Evolutionary conservation across 2,329 filamentous ascomycete species (phyloP).

Genomic region (Chaetomiaceae sp.): DNA sequence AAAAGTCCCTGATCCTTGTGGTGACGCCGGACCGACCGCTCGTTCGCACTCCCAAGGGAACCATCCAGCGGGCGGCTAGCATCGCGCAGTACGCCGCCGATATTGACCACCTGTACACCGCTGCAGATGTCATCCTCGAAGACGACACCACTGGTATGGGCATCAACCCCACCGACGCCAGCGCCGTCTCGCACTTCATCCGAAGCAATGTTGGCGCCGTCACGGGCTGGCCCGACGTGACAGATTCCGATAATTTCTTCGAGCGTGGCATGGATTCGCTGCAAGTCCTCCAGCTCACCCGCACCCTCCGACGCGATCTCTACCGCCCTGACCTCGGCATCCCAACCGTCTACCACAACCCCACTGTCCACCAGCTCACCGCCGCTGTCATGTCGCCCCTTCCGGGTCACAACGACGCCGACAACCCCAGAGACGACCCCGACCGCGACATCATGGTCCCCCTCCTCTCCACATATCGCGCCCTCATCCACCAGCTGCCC

Average conservation of each 20-base stretch:
- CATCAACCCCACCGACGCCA: neutral
- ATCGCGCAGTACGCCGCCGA: neutral
- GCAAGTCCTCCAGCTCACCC: neutral
- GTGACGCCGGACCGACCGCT: neutral
- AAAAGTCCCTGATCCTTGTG: neutral
- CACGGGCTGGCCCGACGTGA: neutral
- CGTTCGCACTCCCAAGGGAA: neutral
- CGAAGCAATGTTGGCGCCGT: neutral
- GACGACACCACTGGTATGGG: neutral
- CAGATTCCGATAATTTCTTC: neutral
- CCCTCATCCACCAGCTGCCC: neutral
- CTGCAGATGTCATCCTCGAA: neutral
- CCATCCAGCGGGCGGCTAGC: neutral
- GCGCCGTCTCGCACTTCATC: neutral
- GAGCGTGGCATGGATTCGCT: slow-evolving; percentile 1
- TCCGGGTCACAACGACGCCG: neutral
- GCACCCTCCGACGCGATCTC: neutral
- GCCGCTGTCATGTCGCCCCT: neutral
- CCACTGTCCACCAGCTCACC: neutral
- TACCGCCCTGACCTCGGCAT: neutral
- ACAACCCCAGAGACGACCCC: neutral
- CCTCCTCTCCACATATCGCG: neutral
- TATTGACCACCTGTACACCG: neutral
- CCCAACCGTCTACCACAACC: neutral
- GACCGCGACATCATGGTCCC: neutral